phyloP scores from a whole-genome alignment of 129 eudicot species.

The Flaveria sonorensis region DNA sequence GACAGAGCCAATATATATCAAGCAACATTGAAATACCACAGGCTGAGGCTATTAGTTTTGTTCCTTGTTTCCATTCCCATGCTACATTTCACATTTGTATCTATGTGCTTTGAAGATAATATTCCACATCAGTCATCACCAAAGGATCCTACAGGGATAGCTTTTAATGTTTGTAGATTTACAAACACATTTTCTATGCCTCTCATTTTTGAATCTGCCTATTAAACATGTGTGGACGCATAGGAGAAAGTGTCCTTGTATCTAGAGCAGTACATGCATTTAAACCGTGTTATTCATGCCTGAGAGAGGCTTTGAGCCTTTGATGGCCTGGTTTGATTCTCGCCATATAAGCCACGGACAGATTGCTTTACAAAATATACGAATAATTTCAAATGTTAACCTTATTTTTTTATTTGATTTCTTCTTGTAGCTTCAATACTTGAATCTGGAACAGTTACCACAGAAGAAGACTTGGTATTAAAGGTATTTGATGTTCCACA shows the following conservation, averaged over 20 bases:
- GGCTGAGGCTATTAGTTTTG: not conserved
- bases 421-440: conserved; percentile 52
- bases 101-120: not conserved
- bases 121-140: conserved; percentile 3
- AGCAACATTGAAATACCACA: conserved; percentile 14
- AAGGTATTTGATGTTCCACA: conserved; percentile 50
- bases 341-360: not conserved
- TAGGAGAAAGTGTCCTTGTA: conserved; percentile 5
- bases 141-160: not conserved
- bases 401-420: conserved; percentile 19
- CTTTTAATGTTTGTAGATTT: conserved; percentile 7
- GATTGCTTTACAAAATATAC: not conserved
- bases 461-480: conserved; percentile 60
- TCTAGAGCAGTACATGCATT: not conserved
- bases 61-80: conserved; percentile 8
- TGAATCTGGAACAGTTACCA: conserved; percentile 51
- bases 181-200: conserved; percentile 2
- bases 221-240: not conserved
- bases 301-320: conserved; percentile 9
- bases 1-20: not conserved
- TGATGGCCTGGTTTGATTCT: conserved; percentile 6
- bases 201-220: not conserved
- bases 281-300: conserved; percentile 6
- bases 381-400: conserved; percentile 8
- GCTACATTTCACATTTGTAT: conserved; percentile 7